A percentile compares a stretch with the other conserved stretches of the same genome.
phyloP scores from a whole-genome alignment of 2,329 filamentous ascomycete genomes.

The Metarhizium rileyi region DNA sequence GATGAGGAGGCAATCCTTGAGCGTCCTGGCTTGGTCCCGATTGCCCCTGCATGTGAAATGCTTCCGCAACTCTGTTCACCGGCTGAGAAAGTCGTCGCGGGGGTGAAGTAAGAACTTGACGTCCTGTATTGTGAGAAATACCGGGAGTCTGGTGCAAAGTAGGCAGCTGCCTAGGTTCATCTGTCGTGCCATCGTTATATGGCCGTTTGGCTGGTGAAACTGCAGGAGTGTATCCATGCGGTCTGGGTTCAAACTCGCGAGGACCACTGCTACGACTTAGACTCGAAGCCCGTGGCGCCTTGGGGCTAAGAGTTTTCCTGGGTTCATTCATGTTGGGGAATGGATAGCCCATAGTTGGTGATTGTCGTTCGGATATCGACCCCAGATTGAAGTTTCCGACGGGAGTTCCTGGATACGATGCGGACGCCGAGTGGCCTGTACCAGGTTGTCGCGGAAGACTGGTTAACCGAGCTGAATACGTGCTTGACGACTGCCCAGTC shows the following conservation, averaged over 20 bases:
- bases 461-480: conserved; percentile 13
- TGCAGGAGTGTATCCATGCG: conserved; percentile 11
- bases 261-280: conserved; percentile 14
- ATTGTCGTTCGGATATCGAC: conserved; percentile 23
- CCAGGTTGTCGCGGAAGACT: conserved; percentile 15
- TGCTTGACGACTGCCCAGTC: neutral
- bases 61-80: conserved; percentile 15
- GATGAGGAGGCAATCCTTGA: conserved; percentile 9
- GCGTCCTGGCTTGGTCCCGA: conserved; percentile 13
- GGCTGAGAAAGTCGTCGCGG: conserved; percentile 28
- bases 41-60: conserved; percentile 15
- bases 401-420: conserved; percentile 25
- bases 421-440: conserved; percentile 18
- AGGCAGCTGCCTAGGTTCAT: conserved; percentile 18
- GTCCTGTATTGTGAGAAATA: conserved; percentile 13
- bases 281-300: conserved; percentile 18
- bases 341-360: conserved; percentile 20
- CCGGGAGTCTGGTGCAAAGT: conserved; percentile 16
- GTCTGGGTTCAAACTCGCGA: conserved; percentile 16
- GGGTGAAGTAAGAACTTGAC: conserved; percentile 15
- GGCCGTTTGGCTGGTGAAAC: conserved; percentile 23
- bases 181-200: conserved; percentile 18
- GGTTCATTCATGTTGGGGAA: conserved; percentile 20
- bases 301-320: conserved; percentile 23
- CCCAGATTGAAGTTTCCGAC: conserved; percentile 14